These are phyloP conservation scores for Rhizopus arrhizus DNA, from an alignment of 371 early-diverging fungal genomes.

Conservation along the genomic window DNA sequence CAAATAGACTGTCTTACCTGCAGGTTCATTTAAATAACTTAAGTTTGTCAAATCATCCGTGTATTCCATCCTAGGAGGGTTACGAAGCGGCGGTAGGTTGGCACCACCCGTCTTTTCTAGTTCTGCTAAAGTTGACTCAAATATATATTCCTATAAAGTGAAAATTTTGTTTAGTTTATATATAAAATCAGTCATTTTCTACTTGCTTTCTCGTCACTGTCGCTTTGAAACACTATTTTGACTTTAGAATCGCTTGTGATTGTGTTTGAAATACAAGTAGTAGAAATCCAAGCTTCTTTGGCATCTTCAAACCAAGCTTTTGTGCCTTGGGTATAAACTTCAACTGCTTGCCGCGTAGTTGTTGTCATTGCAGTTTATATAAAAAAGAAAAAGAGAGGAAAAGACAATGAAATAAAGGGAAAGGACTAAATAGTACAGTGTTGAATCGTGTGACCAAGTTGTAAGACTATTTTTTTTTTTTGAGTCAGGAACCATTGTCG, in stretches of 20 bases:
- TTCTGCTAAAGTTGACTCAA: conserved; percentile 71
- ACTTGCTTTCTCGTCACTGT: conserved; percentile 57
- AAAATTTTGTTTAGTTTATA: background rate
- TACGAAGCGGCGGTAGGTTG: conserved; percentile 84
- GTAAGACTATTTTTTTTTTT: no score
- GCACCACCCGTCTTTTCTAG: conserved; percentile 62
- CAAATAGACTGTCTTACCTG: conserved; percentile 53
- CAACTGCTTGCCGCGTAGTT: conserved; percentile 49
- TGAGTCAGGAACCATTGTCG: no score
- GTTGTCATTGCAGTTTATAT: conserved; percentile 1
- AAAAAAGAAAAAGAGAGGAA: background rate
- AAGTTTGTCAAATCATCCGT: conserved; percentile 91
- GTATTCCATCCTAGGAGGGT: conserved; percentile 86
- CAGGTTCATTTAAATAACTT: conserved; percentile 90
- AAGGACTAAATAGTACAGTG: no score
- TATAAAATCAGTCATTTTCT: background rate
- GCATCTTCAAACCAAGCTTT: conserved; percentile 89
- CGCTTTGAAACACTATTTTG: conserved; percentile 64
- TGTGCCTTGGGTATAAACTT: conserved; percentile 69
- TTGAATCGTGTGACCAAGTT: no score
- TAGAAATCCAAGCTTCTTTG: conserved; percentile 85
- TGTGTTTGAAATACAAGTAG: conserved; percentile 60
- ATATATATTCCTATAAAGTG: conserved; percentile 58
- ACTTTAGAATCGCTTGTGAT: conserved; percentile 56
- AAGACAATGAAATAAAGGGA: no score